These are phyloP conservation scores for Knufia fluminis DNA, from an alignment of 2,329 filamentous ascomycete species.

Conservation along the genomic window DNA sequence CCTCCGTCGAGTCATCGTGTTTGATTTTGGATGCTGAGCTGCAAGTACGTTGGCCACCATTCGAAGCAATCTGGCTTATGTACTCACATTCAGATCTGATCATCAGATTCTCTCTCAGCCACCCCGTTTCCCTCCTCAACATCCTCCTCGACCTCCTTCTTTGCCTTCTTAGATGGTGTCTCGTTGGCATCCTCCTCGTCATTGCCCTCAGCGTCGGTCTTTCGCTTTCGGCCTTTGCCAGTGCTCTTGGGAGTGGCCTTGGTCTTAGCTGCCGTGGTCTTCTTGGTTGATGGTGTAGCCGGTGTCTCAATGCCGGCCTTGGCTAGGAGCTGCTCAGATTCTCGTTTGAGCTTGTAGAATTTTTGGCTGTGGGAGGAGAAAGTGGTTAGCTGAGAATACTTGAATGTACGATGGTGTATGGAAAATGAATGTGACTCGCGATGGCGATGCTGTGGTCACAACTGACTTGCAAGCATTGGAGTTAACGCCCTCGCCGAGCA, in stretches of 20 bases:
- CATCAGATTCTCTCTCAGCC: not conserved
- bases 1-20: no score
- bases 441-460: no score
- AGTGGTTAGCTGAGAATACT: constrained; percentile 17
- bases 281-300: constrained; percentile 2
- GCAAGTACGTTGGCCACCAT: not conserved
- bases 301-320: constrained; percentile 1
- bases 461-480: constrained; percentile 19
- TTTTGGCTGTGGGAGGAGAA: constrained; percentile 15
- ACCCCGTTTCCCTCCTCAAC: constrained; percentile 18
- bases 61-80: not conserved
- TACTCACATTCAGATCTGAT: not conserved
- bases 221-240: not conserved
- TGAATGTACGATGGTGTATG: no score
- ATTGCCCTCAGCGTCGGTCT: not conserved
- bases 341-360: constrained; percentile 23
- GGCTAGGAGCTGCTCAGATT: constrained; percentile 15
- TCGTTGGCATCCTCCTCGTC: not conserved
- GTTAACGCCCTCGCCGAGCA: constrained; percentile 17
- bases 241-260: not conserved
- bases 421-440: no score
- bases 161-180: not conserved
- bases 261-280: not conserved
- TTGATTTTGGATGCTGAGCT: not conserved
- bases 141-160: constrained; percentile 1